Evolutionary conservation across 441 rosid species (phyloP).

Genomic region (Macaranga tanarius): DNA sequence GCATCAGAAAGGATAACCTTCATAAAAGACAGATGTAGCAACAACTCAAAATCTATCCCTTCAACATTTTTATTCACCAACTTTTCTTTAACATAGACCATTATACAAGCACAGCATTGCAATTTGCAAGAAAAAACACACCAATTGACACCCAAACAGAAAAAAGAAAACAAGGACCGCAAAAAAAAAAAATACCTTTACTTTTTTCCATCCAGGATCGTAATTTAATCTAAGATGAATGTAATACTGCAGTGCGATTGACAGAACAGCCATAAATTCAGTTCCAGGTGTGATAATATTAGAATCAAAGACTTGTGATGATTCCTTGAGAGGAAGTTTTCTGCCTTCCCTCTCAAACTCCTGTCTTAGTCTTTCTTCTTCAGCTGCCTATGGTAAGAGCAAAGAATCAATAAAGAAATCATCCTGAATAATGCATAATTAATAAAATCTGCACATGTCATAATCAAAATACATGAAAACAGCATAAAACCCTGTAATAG

Average conservation of each 20-base stretch:
- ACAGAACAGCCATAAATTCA: slow-evolving; percentile 76
- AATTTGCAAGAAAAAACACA: slow-evolving; percentile 2
- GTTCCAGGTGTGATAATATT: slow-evolving; percentile 95
- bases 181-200: slow-evolving; percentile 46
- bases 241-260: slow-evolving; percentile 84
- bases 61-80: slow-evolving; percentile 3
- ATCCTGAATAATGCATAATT: background rate
- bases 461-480: background rate
- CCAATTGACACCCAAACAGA: background rate
- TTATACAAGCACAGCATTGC: background rate
- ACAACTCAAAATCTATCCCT: slow-evolving; percentile 17
- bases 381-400: slow-evolving; percentile 59
- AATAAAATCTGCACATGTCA: background rate
- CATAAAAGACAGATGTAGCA: slow-evolving; percentile 30
- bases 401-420: slow-evolving; percentile 13
- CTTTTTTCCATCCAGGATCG: slow-evolving; percentile 91
- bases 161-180: background rate
- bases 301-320: slow-evolving; percentile 72
- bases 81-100: background rate
- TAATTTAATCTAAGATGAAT: slow-evolving; percentile 72
- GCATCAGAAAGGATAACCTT: slow-evolving; percentile 98
- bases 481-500: background rate
- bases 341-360: slow-evolving; percentile 87
- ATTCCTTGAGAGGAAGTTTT: slow-evolving; percentile 69
- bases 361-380: slow-evolving; percentile 72